A percentile compares a stretch with the other conserved stretches of the same genome.
Conservation (phyloP, 2,329 filamentous ascomycete genomes). For the Periconia sp. region DNA sequence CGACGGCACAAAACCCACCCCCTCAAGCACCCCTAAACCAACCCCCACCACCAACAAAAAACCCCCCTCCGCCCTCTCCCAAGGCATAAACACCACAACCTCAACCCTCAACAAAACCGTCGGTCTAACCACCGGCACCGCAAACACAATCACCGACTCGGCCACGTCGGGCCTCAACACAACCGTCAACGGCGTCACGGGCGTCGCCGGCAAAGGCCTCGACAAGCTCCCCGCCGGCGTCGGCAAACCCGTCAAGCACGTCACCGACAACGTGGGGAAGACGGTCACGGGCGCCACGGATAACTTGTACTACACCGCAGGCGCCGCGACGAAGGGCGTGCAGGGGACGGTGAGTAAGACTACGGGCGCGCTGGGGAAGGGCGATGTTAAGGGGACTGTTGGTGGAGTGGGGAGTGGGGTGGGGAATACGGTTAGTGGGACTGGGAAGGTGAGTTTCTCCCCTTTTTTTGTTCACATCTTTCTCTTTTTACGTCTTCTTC, state of each 20-base stretch:
- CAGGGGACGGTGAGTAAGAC: slow-evolving; percentile 49
- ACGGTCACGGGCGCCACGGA: slow-evolving; percentile 44
- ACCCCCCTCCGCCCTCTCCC: slow-evolving; percentile 35
- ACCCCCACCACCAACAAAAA: slow-evolving; percentile 21
- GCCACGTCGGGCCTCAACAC: slow-evolving; percentile 40
- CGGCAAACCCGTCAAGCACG: slow-evolving; percentile 42
- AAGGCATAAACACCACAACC: slow-evolving; percentile 36
- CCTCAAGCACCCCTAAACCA: slow-evolving; percentile 22
- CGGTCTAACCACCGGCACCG: slow-evolving; percentile 34
- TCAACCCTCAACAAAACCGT: slow-evolving; percentile 41
- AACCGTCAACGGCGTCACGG: slow-evolving; percentile 42
- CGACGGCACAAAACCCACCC: slow-evolving; percentile 28
- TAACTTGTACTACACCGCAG: slow-evolving; percentile 45
- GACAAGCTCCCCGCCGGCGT: slow-evolving; percentile 37
- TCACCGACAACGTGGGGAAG: slow-evolving; percentile 46
- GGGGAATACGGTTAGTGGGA: slow-evolving; percentile 41
- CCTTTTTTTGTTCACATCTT: neutral
- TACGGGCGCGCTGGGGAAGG: slow-evolving; percentile 45
- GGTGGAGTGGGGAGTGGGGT: slow-evolving; percentile 42
- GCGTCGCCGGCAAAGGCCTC: slow-evolving; percentile 40
- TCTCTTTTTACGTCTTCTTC: neutral
- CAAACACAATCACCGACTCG: slow-evolving; percentile 41
- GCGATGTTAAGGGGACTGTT: slow-evolving; percentile 44
- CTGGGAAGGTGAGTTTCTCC: slow-evolving; percentile 29
- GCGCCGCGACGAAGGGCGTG: slow-evolving; percentile 44